Evolutionary conservation across 139 green algal species (phyloP).

Genomic region (Tetradesmus lagerheimii): DNA sequence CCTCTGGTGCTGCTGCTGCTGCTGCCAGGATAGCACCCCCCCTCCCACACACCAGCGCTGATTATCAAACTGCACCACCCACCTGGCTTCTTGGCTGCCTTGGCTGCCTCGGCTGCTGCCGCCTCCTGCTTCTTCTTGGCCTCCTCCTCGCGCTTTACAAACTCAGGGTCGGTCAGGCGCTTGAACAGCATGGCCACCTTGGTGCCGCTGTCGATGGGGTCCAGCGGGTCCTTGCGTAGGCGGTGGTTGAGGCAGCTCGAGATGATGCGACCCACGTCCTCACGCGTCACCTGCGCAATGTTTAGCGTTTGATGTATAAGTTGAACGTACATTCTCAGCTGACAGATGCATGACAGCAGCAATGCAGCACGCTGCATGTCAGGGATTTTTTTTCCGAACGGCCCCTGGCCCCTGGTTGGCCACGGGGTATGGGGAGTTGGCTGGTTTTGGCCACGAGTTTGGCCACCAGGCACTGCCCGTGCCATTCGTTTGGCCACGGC

Average conservation of each 20-base stretch:
- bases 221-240: constrained; percentile 93
- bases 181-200: constrained; percentile 88
- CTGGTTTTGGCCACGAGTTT: too few species aligned
- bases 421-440: too few species aligned
- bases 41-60: too few species aligned
- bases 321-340: too few species aligned
- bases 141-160: constrained; percentile 65
- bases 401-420: too few species aligned
- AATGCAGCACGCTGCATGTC: too few species aligned
- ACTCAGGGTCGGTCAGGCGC: constrained; percentile 75
- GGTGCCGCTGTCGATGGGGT: constrained; percentile 89
- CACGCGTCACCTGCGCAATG: constrained; percentile 64
- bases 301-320: background rate
- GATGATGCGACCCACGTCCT: constrained; percentile 86
- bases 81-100: constrained; percentile 59
- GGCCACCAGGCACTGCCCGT: too few species aligned
- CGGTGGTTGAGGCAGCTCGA: constrained; percentile 90
- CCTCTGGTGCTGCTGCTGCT: too few species aligned
- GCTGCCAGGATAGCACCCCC: too few species aligned
- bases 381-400: too few species aligned
- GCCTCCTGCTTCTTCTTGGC: constrained; percentile 58
- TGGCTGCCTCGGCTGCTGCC: constrained; percentile 38
- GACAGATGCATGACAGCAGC: too few species aligned
- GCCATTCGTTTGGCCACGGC: too few species aligned
- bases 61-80: background rate